Conservation (phyloP, 2,329 filamentous ascomycete genomes). For the Lecanicillium sp. region DNA sequence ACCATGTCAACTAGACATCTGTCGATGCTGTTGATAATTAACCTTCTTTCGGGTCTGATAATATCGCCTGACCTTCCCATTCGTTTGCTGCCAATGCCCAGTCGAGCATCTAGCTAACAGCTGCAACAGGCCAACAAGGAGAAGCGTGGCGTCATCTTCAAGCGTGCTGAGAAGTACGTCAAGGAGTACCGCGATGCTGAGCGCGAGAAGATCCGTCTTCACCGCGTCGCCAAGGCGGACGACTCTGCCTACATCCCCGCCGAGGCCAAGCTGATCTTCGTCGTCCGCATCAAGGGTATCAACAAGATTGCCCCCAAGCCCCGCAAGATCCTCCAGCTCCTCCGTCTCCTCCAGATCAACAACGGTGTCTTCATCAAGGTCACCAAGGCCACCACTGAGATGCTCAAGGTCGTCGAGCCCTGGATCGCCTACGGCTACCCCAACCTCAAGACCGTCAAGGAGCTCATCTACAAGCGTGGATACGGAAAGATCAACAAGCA, state of each 20-base stretch:
- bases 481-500: constrained; percentile 99
- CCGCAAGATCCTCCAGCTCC: constrained; percentile 98
- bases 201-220: constrained; percentile 95
- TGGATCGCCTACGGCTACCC: constrained; percentile 99
- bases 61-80: constrained; percentile 26
- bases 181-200: constrained; percentile 98
- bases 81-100: constrained; percentile 4
- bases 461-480: constrained; percentile 99
- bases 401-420: constrained; percentile 97
- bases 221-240: constrained; percentile 82
- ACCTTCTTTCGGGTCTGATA: constrained; percentile 99
- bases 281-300: constrained; percentile 99
- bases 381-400: constrained; percentile 96
- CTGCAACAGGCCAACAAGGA: constrained; percentile 82
- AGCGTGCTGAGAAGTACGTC: constrained; percentile 99
- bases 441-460: constrained; percentile 98
- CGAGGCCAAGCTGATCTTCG: constrained; percentile 94
- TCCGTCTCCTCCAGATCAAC: constrained; percentile 99
- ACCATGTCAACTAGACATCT: constrained; percentile 82
- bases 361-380: constrained; percentile 97
- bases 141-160: constrained; percentile 98
- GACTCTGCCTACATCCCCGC: constrained; percentile 92
- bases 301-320: constrained; percentile 99
- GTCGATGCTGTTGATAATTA: constrained; percentile 97
- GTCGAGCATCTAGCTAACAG: constrained; percentile 30